phyloP scores from a whole-genome alignment of 1,284 basidiomycete genomes.

The Chalciporus piperatoides region DNA sequence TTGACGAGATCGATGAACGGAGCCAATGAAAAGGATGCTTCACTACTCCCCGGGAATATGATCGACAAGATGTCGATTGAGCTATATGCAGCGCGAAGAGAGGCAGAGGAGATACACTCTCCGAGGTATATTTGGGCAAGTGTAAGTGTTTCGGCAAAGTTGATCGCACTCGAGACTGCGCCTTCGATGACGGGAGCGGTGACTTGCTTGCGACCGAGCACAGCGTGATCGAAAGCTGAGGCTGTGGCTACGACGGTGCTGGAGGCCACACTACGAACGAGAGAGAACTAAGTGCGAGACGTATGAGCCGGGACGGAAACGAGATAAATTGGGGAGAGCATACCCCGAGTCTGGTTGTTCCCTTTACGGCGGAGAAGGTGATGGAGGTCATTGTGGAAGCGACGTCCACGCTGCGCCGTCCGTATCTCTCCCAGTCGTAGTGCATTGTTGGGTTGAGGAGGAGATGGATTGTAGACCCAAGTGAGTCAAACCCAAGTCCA shows the following conservation, averaged over 20 bases:
- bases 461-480: not conserved
- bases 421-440: slow-evolving; percentile 56
- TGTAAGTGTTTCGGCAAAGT: slow-evolving; percentile 63
- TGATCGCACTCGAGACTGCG: slow-evolving; percentile 58
- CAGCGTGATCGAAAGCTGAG: slow-evolving; percentile 54
- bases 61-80: slow-evolving; percentile 68
- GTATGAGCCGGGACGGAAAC: slow-evolving; percentile 4
- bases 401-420: slow-evolving; percentile 58
- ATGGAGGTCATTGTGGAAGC: slow-evolving; percentile 58
- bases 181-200: slow-evolving; percentile 54
- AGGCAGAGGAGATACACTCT: slow-evolving; percentile 73
- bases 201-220: slow-evolving; percentile 58
- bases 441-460: slow-evolving; percentile 23
- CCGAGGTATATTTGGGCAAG: slow-evolving; percentile 69
- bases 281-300: slow-evolving; percentile 49
- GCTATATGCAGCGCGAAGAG: slow-evolving; percentile 65
- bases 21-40: slow-evolving; percentile 72
- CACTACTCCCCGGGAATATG: slow-evolving; percentile 70
- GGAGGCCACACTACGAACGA: slow-evolving; percentile 59
- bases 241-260: slow-evolving; percentile 56
- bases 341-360: slow-evolving; percentile 64
- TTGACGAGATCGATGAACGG: slow-evolving; percentile 73
- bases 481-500: slow-evolving; percentile 14
- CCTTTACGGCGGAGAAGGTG: slow-evolving; percentile 65
- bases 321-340: slow-evolving; percentile 21